phyloP scores from a whole-genome alignment of 371 early-diverging fungal species.

The Syncephalastrum contaminatum region DNA sequence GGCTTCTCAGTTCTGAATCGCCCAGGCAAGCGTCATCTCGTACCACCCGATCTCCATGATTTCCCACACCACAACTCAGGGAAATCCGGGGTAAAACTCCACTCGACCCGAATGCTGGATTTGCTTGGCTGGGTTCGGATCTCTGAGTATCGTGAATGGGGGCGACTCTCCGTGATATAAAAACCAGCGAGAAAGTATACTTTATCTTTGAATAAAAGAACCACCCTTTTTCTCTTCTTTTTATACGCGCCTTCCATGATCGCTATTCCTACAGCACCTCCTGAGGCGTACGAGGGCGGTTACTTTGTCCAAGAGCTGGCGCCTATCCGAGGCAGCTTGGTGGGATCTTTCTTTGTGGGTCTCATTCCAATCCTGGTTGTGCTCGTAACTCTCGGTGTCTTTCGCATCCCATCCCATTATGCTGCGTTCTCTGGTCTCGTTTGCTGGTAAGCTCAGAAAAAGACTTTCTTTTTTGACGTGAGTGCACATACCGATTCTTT shows the following conservation, averaged over 20 bases:
- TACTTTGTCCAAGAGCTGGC: conserved; percentile 40
- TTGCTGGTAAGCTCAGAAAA: conserved; percentile 25
- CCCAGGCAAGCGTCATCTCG: too few relatives aligned
- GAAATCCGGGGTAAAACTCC: too few relatives aligned
- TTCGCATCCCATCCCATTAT: conserved; percentile 38
- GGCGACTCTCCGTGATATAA: too few relatives aligned
- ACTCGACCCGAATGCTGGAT: neutral
- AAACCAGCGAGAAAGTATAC: too few relatives aligned
- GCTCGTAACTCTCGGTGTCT: conserved; percentile 34
- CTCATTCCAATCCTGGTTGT: conserved; percentile 40
- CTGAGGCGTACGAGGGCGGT: conserved; percentile 23
- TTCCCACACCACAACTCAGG: too few relatives aligned
- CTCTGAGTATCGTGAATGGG: too few relatives aligned
- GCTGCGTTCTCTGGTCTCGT: conserved; percentile 34
- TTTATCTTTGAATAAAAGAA: neutral
- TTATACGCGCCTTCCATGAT: conserved; percentile 16
- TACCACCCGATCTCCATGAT: too few relatives aligned
- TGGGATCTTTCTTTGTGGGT: conserved; percentile 51
- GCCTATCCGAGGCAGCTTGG: conserved; percentile 41
- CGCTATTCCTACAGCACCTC: conserved; percentile 25
- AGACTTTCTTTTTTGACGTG: neutral
- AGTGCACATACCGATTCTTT: neutral
- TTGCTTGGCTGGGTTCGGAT: too few relatives aligned
- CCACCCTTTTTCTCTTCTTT: neutral
- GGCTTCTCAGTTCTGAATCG: too few relatives aligned